These are phyloP conservation scores for Vaccinium macrocarpon DNA, from an alignment of 148 eudicot genomes.

Conservation along the genomic window DNA sequence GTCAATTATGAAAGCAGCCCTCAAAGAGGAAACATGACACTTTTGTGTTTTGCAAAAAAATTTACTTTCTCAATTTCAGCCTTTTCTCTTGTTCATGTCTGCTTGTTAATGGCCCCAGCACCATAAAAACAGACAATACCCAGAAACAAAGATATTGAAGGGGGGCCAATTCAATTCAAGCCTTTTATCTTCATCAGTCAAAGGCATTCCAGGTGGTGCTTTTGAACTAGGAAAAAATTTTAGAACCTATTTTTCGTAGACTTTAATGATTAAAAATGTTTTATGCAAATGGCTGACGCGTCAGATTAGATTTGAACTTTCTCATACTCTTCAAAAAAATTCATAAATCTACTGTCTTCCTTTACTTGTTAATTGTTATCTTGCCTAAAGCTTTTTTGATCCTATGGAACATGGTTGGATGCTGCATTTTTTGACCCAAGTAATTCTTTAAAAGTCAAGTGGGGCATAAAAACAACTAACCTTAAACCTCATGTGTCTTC, in stretches of 20 bases:
- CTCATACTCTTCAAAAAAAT: background rate
- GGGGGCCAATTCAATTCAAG: background rate
- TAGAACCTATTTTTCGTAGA: background rate
- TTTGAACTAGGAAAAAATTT: background rate
- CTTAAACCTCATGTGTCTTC: no score
- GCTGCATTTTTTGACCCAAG: background rate
- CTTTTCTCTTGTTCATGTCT: background rate
- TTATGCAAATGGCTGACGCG: background rate
- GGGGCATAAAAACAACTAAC: background rate
- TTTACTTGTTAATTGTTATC: background rate
- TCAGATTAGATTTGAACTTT: background rate
- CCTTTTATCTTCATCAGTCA: background rate
- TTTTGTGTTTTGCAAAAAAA: background rate
- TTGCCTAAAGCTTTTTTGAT: background rate
- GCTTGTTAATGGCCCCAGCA: background rate
- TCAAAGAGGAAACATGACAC: background rate
- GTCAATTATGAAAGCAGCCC: background rate
- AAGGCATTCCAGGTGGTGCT: conserved; percentile 1
- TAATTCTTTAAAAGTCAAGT: background rate
- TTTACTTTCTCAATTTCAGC: conserved; percentile 5
- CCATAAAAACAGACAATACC: background rate
- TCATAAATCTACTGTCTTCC: background rate
- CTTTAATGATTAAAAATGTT: background rate
- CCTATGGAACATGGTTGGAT: background rate
- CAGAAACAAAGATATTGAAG: background rate